Conservation (phyloP, 2,329 filamentous ascomycete species). For the Cryphonectria nitschkei region DNA sequence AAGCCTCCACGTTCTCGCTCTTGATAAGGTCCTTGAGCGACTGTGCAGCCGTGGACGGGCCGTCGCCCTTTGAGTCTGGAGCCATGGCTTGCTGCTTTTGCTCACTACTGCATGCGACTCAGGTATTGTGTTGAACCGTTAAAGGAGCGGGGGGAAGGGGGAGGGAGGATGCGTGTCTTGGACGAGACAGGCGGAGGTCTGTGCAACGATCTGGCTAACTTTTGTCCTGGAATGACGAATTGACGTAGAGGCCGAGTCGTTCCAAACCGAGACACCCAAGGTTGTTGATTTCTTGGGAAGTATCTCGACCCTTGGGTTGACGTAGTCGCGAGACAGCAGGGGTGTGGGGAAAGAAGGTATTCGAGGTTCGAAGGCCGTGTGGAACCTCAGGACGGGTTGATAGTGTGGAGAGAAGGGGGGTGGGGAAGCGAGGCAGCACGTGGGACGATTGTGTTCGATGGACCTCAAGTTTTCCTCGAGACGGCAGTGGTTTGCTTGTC, state of each 20-base stretch:
- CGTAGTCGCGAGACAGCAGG: slow-evolving; percentile 21
- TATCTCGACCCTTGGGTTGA: slow-evolving; percentile 25
- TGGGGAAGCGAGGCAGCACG: slow-evolving; percentile 7
- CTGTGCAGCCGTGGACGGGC: not conserved
- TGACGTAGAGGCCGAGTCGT: not conserved
- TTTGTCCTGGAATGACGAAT: slow-evolving; percentile 13
- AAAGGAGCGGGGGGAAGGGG: too few relatives aligned
- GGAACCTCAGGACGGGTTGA: slow-evolving; percentile 24
- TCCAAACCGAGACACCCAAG: slow-evolving; percentile 16
- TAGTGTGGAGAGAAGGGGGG: slow-evolving; percentile 17
- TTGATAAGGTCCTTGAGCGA: slow-evolving; percentile 26
- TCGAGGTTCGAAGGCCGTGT: slow-evolving; percentile 20
- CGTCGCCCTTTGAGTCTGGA: slow-evolving; percentile 14
- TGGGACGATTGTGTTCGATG: slow-evolving; percentile 16
- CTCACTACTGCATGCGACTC: slow-evolving; percentile 18
- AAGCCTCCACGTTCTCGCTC: slow-evolving; percentile 28
- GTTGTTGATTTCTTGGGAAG: slow-evolving; percentile 6
- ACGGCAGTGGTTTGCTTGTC: not conserved
- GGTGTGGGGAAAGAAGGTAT: slow-evolving; percentile 10
- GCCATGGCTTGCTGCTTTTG: slow-evolving; percentile 22
- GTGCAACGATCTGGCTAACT: slow-evolving; percentile 13
- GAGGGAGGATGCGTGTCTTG: not conserved
- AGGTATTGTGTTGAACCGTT: slow-evolving; percentile 6
- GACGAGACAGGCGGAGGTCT: slow-evolving; percentile 15
- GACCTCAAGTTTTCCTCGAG: slow-evolving; percentile 1